phyloP scores from a whole-genome alignment of 495 filamentous ascomycete species.

The Penicillium arizonense region DNA sequence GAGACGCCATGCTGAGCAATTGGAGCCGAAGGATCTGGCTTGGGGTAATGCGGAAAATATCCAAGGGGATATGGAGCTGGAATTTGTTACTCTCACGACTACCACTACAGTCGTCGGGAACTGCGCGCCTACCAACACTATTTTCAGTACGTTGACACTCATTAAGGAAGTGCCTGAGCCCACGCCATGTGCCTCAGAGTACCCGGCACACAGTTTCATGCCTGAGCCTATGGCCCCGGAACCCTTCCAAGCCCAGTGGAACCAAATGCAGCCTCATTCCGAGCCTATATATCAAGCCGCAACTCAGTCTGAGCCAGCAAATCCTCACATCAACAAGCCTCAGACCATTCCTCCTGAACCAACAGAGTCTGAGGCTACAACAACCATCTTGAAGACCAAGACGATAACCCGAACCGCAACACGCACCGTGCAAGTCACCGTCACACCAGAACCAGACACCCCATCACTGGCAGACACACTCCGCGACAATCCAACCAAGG shows the following conservation, averaged over 20 bases:
- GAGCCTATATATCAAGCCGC: not conserved
- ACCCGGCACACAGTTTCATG: not conserved
- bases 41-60: conserved; percentile 7
- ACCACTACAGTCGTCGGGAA: conserved; percentile 27
- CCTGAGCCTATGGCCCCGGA: not conserved
- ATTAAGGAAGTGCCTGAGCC: conserved; percentile 2
- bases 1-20: conserved; percentile 4
- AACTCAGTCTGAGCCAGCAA: not conserved
- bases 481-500: not conserved
- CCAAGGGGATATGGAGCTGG: conserved; percentile 15
- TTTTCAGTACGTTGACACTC: conserved; percentile 13
- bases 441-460: not conserved
- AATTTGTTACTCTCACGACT: conserved; percentile 26
- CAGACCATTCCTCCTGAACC: not conserved
- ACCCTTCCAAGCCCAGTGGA: not conserved
- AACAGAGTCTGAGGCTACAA: conserved; percentile 3
- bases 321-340: not conserved
- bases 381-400: conserved; percentile 16
- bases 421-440: not conserved
- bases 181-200: not conserved
- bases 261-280: not conserved
- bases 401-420: conserved; percentile 8
- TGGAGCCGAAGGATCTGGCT: conserved; percentile 7
- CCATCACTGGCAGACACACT: not conserved
- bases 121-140: conserved; percentile 14